Evolutionary conservation across 495 filamentous ascomycete genomes (phyloP).

Genomic region (Aspergillus bridgeri): DNA sequence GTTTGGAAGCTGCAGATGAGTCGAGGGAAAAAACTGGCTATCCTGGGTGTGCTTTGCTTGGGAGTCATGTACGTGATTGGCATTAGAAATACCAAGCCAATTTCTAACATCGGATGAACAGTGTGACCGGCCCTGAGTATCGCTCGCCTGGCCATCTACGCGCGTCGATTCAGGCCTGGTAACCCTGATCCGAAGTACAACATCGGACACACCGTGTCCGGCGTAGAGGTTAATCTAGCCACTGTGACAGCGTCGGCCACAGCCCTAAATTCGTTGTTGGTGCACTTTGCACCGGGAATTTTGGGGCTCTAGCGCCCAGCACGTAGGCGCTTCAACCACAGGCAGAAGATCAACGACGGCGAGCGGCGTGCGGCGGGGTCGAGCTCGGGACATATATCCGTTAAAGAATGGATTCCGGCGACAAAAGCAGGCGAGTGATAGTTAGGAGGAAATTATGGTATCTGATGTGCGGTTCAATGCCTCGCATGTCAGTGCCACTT

Average conservation of each 20-base stretch:
- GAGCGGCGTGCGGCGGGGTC: neutral
- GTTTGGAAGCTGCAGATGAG: conserved; percentile 45
- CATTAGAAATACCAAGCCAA: no score
- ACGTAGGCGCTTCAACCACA: neutral
- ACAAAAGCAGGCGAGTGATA: neutral
- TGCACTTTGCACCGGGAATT: neutral
- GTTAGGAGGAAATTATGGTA: neutral
- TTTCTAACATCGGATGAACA: no score
- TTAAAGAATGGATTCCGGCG: neutral
- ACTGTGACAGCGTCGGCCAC: conserved; percentile 48
- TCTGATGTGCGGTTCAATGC: neutral
- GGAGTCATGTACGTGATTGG: conserved; percentile 40
- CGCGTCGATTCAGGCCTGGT: conserved; percentile 17
- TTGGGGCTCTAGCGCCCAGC: neutral
- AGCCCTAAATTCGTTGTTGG: conserved; percentile 16
- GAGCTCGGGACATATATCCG: neutral
- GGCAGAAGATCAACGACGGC: neutral
- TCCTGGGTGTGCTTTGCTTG: conserved; percentile 41
- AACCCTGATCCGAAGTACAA: conserved; percentile 27
- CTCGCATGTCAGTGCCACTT: neutral
- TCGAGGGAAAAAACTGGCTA: conserved; percentile 39
- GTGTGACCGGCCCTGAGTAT: conserved; percentile 50
- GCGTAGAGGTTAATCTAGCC: conserved; percentile 53
- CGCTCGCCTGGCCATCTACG: conserved; percentile 27
- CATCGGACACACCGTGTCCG: conserved; percentile 50